Evolutionary conservation across 2,329 filamentous ascomycete genomes (phyloP), one percentile per base, ranked within the genome.

Genomic region (Talaromyces sp.): DNA sequence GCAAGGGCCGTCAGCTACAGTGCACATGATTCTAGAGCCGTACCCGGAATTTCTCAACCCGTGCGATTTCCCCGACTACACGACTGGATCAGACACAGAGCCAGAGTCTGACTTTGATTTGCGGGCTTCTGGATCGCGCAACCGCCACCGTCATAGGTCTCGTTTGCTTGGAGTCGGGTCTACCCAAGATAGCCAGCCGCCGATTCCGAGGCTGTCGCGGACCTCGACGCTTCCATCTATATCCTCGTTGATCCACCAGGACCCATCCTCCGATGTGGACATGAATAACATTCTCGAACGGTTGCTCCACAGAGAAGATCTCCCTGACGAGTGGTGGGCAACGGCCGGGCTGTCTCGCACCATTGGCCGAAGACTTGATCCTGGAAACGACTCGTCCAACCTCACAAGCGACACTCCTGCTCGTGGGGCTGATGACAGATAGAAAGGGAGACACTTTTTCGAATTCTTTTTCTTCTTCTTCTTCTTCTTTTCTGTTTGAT

Each of bases 291-390:
- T 96, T 54, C 81, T 95, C 39, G 85, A 88, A 66, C 83, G 85
- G 51, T 81, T 96, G 59, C 85, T 88, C 36, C 82, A 84, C 19
- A 81, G 90, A 27, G 84, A 91, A 69, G 89, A 93, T 67, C 88
- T 95, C 59, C 89, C 90, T 0, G 90, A 95, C 64, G 87, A 91
- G 65, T 93, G 89, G 86, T 96, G 91, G 91, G 85, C 85, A 62
- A 83, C 85, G 68, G 87, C 83, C 62, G 88, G 88, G 49, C 81
- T 91, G 65, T 87, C 81, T 69, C 84, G 87, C 65, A 87, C 81
- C 15, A 68, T 76, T 44, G 68, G 69, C 57, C 71, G 70, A 30
- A 68, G 71, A 57, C 64, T 73, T 49, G 68, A 66, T 57, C 65
- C 65, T 27, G 66, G 64, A 27, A 63, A 71, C n/a, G 68, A 69